Conservation (phyloP, 1,284 basidiomycete species). For the Tylopilus sp. region DNA sequence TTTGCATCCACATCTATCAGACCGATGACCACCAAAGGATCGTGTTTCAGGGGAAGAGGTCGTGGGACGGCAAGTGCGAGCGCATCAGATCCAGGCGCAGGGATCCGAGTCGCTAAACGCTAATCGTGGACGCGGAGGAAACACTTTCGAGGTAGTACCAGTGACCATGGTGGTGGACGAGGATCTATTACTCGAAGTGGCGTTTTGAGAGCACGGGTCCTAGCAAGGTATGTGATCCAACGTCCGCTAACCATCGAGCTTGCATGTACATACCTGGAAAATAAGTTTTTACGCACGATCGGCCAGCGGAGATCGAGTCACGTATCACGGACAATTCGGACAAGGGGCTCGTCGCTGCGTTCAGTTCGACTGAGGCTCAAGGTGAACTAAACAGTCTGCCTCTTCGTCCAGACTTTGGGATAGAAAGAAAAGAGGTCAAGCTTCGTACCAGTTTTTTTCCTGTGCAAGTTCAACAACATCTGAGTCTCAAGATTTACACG, state of each 20-base stretch:
- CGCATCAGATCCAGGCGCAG: neutral
- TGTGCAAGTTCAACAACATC: neutral
- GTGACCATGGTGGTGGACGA: neutral
- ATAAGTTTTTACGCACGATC: neutral
- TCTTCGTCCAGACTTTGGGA: constrained; percentile 1
- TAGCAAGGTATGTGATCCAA: neutral
- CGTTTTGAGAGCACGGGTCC: neutral
- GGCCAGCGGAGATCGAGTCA: neutral
- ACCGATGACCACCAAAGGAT: neutral
- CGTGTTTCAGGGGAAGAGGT: neutral
- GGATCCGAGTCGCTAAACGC: neutral
- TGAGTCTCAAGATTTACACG: neutral
- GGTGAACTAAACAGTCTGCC: neutral
- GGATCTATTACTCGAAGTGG: neutral
- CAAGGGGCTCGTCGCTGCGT: neutral
- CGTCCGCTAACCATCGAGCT: neutral
- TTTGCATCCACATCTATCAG: neutral
- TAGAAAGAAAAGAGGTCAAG: neutral
- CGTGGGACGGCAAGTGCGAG: neutral
- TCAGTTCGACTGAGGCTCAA: neutral
- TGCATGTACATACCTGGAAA: neutral
- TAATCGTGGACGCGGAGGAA: neutral
- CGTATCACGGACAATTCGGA: constrained; percentile 1
- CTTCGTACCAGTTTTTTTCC: constrained; percentile 4
- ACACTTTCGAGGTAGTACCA: neutral